A percentile compares a stretch with the other conserved stretches of the same genome.
phyloP scores from a whole-genome alignment of 495 filamentous ascomycete genomes.

The Penicillium canescens region DNA sequence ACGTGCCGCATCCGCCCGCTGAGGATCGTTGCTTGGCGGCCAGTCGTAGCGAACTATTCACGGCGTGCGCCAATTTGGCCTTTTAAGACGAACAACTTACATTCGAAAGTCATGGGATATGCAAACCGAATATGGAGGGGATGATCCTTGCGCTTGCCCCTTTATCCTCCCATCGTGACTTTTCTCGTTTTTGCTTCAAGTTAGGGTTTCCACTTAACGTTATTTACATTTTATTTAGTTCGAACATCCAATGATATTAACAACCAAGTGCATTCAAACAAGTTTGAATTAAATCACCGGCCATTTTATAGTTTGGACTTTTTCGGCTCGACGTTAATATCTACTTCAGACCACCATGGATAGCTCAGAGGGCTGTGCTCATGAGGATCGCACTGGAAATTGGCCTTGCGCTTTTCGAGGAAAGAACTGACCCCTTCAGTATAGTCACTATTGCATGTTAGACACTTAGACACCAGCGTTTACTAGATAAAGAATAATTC shows the following conservation, averaged over 20 bases:
- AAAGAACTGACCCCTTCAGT: slow-evolving; percentile 45
- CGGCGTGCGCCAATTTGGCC: slow-evolving; percentile 12
- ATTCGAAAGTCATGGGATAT: not conserved
- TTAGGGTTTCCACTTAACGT: not conserved
- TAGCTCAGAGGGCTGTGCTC: slow-evolving; percentile 17
- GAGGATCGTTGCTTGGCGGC: slow-evolving; percentile 15
- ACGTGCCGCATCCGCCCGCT: slow-evolving; percentile 16
- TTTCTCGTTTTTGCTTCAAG: not conserved
- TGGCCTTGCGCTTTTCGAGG: slow-evolving; percentile 46
- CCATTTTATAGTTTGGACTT: slow-evolving; percentile 17
- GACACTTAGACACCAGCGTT: not conserved
- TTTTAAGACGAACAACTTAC: not conserved
- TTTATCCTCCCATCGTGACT: not conserved
- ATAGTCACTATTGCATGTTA: slow-evolving; percentile 30
- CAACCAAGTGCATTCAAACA: not conserved
- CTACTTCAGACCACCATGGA: slow-evolving; percentile 27
- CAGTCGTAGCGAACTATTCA: slow-evolving; percentile 13
- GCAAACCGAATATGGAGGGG: not conserved
- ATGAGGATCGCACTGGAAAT: slow-evolving; percentile 40
- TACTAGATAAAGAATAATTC: not conserved
- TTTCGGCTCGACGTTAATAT: slow-evolving; percentile 13
- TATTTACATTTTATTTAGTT: too few relatives aligned
- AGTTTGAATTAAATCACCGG: not conserved
- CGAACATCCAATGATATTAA: too few relatives aligned
- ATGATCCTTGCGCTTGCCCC: not conserved